These are phyloP conservation scores for Heritiera fomes DNA, from an alignment of 345 rosid genomes.

Conservation along the genomic window DNA sequence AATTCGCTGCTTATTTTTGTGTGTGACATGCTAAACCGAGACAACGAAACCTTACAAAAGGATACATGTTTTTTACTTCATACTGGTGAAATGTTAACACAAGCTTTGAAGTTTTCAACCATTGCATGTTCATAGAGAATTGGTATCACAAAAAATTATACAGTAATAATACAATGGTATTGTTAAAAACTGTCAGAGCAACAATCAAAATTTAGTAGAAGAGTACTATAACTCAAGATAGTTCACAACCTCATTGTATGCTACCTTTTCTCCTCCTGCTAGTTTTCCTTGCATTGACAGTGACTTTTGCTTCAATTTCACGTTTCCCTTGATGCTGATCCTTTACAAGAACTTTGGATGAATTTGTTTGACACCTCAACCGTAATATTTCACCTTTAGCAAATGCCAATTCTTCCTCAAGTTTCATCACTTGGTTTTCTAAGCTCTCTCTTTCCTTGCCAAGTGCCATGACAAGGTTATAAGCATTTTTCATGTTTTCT, in stretches of 20 bases:
- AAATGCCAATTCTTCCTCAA: slow-evolving; percentile 68
- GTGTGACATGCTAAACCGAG: no score
- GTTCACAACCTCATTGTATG: slow-evolving; percentile 30
- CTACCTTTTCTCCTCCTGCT: slow-evolving; percentile 54
- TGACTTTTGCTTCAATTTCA: slow-evolving; percentile 35
- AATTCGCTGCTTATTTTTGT: no score
- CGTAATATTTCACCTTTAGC: slow-evolving; percentile 89
- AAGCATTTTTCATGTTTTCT: slow-evolving; percentile 91
- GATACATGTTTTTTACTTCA: background rate
- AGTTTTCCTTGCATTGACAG: slow-evolving; percentile 52
- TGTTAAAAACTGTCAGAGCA: no score
- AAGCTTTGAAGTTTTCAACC: background rate
- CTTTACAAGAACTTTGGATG: slow-evolving; percentile 37
- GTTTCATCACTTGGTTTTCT: slow-evolving; percentile 71
- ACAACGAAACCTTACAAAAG: no score
- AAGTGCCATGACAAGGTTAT: slow-evolving; percentile 71
- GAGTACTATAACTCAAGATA: background rate
- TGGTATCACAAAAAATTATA: no score
- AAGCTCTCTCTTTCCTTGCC: slow-evolving; percentile 77
- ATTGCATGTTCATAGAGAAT: background rate
- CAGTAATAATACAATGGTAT: no score
- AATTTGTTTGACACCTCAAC: slow-evolving; percentile 58
- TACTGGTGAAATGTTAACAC: background rate
- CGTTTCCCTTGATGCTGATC: slow-evolving; percentile 33
- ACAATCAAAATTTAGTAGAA: background rate